These are phyloP conservation scores for Curvularia verruculosa DNA, from an alignment of 2,329 filamentous ascomycete genomes.

Conservation along the genomic window DNA sequence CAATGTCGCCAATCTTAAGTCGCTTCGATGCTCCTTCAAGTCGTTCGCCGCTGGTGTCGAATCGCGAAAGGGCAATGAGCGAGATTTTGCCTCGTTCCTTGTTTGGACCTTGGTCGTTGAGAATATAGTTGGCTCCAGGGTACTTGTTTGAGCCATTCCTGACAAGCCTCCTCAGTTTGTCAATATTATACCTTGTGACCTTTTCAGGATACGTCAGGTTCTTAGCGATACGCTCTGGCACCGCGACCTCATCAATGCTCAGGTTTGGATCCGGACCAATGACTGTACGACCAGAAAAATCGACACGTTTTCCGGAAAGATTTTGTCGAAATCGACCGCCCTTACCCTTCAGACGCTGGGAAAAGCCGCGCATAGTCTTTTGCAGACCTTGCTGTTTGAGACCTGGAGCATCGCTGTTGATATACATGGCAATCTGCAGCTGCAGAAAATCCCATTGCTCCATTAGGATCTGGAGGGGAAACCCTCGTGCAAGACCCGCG, in stretches of 20 bases:
- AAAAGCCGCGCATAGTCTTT: slow-evolving; percentile 90
- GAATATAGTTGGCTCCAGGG: slow-evolving; percentile 85
- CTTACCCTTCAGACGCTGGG: slow-evolving; percentile 94
- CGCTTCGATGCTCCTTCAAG: slow-evolving; percentile 73
- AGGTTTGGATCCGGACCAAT: slow-evolving; percentile 97
- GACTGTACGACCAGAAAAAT: slow-evolving; percentile 96
- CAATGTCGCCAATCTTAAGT: slow-evolving; percentile 81
- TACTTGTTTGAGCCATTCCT: slow-evolving; percentile 77
- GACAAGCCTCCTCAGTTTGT: slow-evolving; percentile 77
- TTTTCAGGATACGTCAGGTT: slow-evolving; percentile 95
- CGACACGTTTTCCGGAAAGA: slow-evolving; percentile 95
- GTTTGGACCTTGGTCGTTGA: slow-evolving; percentile 65
- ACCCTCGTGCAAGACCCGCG: slow-evolving; percentile 80
- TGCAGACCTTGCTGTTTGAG: slow-evolving; percentile 86
- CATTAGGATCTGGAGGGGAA: slow-evolving; percentile 87
- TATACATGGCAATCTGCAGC: slow-evolving; percentile 94
- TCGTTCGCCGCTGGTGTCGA: slow-evolving; percentile 60
- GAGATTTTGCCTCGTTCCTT: slow-evolving; percentile 66
- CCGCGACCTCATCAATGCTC: slow-evolving; percentile 89
- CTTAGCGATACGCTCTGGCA: slow-evolving; percentile 89
- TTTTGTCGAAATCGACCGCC: slow-evolving; percentile 97
- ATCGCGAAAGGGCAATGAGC: slow-evolving; percentile 61
- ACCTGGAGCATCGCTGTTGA: slow-evolving; percentile 94
- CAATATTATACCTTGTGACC: slow-evolving; percentile 82
- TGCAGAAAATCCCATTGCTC: slow-evolving; percentile 99